Conservation (phyloP, 139 green algal species). For the Penium margaritaceum region DNA sequence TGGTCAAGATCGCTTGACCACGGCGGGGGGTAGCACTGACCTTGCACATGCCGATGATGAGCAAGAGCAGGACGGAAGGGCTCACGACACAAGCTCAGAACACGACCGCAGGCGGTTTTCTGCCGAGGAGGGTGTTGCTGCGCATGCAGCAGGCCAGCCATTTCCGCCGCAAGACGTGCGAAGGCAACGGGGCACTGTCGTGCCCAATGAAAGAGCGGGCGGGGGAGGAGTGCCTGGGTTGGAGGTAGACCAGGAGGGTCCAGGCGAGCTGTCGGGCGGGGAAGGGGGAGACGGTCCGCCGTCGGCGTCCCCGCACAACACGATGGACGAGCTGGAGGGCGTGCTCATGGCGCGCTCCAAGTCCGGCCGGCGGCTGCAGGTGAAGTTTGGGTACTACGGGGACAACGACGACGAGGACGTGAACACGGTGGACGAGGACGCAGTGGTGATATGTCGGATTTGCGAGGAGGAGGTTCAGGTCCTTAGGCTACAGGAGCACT, state of each 20-base stretch:
- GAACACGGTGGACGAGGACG: constrained; percentile 11
- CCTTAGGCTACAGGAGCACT: constrained; percentile 30
- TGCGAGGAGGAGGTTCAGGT: constrained; percentile 34
- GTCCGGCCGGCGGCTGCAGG: background rate
- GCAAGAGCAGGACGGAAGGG: no score
- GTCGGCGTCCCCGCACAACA: background rate
- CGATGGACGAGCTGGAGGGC: background rate
- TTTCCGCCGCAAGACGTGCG: background rate
- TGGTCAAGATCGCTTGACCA: no score
- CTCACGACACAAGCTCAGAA: no score
- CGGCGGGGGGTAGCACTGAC: no score
- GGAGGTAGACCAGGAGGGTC: background rate
- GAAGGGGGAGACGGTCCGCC: background rate
- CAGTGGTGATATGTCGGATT: constrained; percentile 29
- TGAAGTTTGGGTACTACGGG: background rate
- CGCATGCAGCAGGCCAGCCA: no score
- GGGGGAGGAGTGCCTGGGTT: background rate
- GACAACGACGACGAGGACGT: constrained; percentile 32
- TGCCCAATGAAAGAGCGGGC: background rate
- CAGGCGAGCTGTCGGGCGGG: background rate
- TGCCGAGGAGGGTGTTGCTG: no score
- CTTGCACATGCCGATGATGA: no score
- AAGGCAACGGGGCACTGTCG: background rate
- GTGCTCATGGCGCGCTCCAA: background rate
- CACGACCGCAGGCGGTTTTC: no score